A percentile compares a stretch with the other conserved stretches of the same genome.
Evolutionary conservation across 768 basidiomycete species (phyloP).

Genomic region (Glaciozyma martinii): DNA sequence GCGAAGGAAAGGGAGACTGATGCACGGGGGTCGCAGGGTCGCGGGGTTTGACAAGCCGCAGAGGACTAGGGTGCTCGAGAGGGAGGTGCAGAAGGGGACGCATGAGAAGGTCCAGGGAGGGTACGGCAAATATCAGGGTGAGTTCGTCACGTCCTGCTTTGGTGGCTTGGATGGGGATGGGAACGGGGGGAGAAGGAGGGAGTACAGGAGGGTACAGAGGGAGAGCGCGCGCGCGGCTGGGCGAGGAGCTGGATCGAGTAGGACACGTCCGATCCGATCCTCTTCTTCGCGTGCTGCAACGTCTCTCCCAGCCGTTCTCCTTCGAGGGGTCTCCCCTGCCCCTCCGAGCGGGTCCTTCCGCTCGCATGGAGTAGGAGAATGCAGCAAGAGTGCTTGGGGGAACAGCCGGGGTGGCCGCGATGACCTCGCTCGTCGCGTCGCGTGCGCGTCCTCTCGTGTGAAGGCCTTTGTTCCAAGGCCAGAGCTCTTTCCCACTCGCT

Average conservation of each 20-base stretch:
- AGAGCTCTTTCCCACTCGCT: not conserved
- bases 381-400: too few species aligned
- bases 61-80: slow-evolving; percentile 88
- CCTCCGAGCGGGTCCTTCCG: too few species aligned
- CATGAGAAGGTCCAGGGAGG: slow-evolving; percentile 99
- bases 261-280: too few species aligned
- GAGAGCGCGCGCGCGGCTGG: not conserved
- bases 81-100: slow-evolving; percentile 96
- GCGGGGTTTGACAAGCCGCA: slow-evolving; percentile 99
- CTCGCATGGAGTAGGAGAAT: too few species aligned
- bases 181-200: not conserved
- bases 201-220: too few species aligned
- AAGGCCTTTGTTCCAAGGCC: not conserved
- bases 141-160: slow-evolving; percentile 31
- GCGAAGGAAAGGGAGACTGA: too few species aligned
- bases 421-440: not conserved
- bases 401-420: too few species aligned
- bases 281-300: too few species aligned
- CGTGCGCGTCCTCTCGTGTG: too few species aligned
- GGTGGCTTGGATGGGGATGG: not conserved
- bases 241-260: too few species aligned
- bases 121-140: slow-evolving; percentile 99
- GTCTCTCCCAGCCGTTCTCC: too few species aligned
- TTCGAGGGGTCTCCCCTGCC: too few species aligned
- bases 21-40: slow-evolving; percentile 44